These are phyloP conservation scores for Lepiota venenata DNA, from an alignment of 768 basidiomycete genomes.

Conservation along the genomic window DNA sequence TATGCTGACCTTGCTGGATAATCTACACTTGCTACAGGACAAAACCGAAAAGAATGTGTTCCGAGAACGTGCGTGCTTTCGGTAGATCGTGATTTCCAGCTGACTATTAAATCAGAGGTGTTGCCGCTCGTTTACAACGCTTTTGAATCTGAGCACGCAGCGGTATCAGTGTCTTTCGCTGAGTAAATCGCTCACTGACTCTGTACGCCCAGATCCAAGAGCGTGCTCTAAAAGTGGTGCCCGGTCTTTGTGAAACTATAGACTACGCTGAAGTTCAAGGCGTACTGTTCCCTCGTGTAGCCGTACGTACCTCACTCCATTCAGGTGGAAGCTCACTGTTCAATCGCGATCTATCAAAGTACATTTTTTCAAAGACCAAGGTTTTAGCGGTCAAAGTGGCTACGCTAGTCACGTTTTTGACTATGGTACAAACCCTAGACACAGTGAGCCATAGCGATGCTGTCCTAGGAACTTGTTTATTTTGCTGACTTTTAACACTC, in stretches of 20 bases:
- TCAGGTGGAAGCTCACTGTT: not conserved
- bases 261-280: conserved; percentile 95
- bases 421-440: conserved; percentile 88
- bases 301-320: conserved; percentile 42
- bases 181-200: not conserved
- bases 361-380: conserved; percentile 91
- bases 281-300: conserved; percentile 87
- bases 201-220: conserved; percentile 72
- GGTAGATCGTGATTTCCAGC: not conserved
- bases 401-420: conserved; percentile 76
- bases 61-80: conserved; percentile 68
- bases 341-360: conserved; percentile 35
- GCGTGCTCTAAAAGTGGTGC: conserved; percentile 78
- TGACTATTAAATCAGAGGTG: conserved; percentile 58
- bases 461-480: not conserved
- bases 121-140: conserved; percentile 95
- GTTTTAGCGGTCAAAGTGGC: conserved; percentile 90
- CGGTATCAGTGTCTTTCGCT: conserved; percentile 39
- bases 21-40: conserved; percentile 78
- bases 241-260: conserved; percentile 86
- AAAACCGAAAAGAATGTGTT: conserved; percentile 89
- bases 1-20: conserved; percentile 91
- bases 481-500: not conserved
- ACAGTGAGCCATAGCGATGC: conserved; percentile 44
- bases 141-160: conserved; percentile 90